A percentile compares a stretch with the other conserved stretches of the same genome.
Evolutionary conservation across 1,139 yeast genomes (phyloP).

Genomic region (Suhomyces chickasaworum): DNA sequence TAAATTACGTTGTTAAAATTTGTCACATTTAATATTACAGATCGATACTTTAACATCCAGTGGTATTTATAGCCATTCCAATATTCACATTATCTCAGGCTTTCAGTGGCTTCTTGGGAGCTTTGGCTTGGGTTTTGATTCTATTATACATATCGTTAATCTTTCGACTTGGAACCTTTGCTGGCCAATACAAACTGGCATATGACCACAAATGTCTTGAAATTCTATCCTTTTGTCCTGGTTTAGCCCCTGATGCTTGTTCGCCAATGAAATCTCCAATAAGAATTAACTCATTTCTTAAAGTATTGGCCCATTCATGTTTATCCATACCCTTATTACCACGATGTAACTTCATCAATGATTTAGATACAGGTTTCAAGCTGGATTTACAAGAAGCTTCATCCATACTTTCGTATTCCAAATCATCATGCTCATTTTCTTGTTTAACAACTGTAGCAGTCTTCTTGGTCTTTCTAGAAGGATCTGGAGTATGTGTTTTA

Average conservation of each 20-base stretch:
- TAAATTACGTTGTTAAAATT: too few species aligned
- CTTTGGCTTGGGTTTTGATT: slow-evolving; percentile 32
- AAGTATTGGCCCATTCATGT: slow-evolving; percentile 76
- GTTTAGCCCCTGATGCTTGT: slow-evolving; percentile 4
- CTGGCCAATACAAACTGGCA: slow-evolving; percentile 94
- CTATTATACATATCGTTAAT: slow-evolving; percentile 84
- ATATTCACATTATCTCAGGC: slow-evolving; percentile 1
- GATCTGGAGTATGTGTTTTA: slow-evolving; percentile 26
- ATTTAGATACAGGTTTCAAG: slow-evolving; percentile 72
- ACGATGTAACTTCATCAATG: slow-evolving; percentile 71
- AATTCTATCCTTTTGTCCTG: slow-evolving; percentile 28
- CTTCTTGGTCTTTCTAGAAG: slow-evolving; percentile 16
- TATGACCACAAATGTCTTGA: slow-evolving; percentile 86
- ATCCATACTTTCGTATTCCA: slow-evolving; percentile 82
- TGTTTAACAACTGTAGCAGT: slow-evolving; percentile 9
- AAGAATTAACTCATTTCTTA: slow-evolving; percentile 72
- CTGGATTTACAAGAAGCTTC: slow-evolving; percentile 66
- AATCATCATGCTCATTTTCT: slow-evolving; percentile 30
- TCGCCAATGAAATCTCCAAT: slow-evolving; percentile 71
- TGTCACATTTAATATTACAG: not conserved
- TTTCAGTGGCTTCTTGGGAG: slow-evolving; percentile 11
- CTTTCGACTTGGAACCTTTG: slow-evolving; percentile 77
- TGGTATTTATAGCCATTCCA: not conserved
- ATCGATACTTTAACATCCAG: not conserved
- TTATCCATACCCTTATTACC: slow-evolving; percentile 84